Percentiles rank a stretch among this genome's conserved stretches.
Conservation (phyloP, 2,329 filamentous ascomycete species). For the Sphaerulina musiva region DNA sequence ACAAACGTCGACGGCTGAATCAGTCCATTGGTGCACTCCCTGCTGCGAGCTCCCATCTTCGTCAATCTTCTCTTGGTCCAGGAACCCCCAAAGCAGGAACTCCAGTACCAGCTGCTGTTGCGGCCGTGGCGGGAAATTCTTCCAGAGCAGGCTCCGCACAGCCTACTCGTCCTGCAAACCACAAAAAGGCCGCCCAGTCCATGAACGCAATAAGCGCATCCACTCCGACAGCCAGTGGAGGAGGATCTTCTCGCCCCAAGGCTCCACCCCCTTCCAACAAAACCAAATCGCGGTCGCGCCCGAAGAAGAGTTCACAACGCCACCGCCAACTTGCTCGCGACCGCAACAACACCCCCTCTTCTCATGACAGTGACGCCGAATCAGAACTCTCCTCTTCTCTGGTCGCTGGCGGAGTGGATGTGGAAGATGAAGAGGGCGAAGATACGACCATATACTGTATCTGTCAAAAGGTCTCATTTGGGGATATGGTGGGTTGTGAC, state of each 20-base stretch:
- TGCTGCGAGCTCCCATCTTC: conserved; percentile 47
- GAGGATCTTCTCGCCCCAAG: conserved; percentile 30
- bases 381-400: conserved; percentile 19
- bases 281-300: conserved; percentile 21
- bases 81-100: conserved; percentile 58
- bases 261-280: conserved; percentile 42
- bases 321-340: conserved; percentile 33
- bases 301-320: conserved; percentile 30
- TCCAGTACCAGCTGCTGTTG: conserved; percentile 38
- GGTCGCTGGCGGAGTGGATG: conserved; percentile 21
- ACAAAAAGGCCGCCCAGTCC: conserved; percentile 29
- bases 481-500: conserved; percentile 85
- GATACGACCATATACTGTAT: conserved; percentile 63
- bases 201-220: conserved; percentile 32
- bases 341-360: conserved; percentile 30
- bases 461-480: conserved; percentile 76
- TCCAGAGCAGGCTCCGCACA: conserved; percentile 54
- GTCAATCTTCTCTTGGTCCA: conserved; percentile 56
- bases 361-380: conserved; percentile 11
- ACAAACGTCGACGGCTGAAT: conserved; percentile 54
- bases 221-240: too few species aligned
- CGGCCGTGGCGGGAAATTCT: conserved; percentile 23
- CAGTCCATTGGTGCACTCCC: conserved; percentile 49
- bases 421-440: conserved; percentile 37
- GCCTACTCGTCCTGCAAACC: conserved; percentile 36